Evolutionary conservation across 164 flowering plant species (phyloP).

Genomic region (Nymphaea colorata): DNA sequence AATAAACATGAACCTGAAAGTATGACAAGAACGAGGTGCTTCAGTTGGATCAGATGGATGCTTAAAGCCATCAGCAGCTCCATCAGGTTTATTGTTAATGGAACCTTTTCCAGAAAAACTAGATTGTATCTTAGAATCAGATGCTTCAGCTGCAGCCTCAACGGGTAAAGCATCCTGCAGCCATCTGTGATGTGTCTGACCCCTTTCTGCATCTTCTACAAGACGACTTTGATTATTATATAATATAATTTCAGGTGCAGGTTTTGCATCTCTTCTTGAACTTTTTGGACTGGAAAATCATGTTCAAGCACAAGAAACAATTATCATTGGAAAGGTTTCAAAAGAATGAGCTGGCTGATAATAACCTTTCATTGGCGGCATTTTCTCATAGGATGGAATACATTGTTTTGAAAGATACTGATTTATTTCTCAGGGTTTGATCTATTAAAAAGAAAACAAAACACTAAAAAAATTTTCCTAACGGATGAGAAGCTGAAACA

Average conservation of each 20-base stretch:
- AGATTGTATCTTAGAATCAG: conserved; percentile 25
- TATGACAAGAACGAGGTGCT: conserved; percentile 40
- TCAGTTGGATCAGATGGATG: conserved; percentile 29
- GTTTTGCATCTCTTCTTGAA: conserved; percentile 62
- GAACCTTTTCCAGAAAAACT: conserved; percentile 20
- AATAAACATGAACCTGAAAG: conserved; percentile 43
- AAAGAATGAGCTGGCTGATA: too few species aligned
- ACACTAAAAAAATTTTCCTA: too few species aligned
- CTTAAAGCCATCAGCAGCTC: conserved; percentile 17
- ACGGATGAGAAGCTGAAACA: too few species aligned
- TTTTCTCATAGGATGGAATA: too few species aligned
- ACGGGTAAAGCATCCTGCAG: conserved; percentile 49
- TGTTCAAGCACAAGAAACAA: too few species aligned
- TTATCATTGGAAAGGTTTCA: too few species aligned
- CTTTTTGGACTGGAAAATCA: conserved; percentile 47
- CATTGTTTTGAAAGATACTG: too few species aligned
- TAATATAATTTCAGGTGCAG: conserved; percentile 35
- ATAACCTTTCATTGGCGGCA: too few species aligned
- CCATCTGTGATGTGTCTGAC: conserved; percentile 35
- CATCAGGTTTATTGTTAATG: conserved; percentile 23
- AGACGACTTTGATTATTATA: conserved; percentile 11
- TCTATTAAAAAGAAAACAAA: too few species aligned
- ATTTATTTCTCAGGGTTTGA: too few species aligned
- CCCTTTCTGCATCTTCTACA: conserved; percentile 19
- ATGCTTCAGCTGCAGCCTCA: conserved; percentile 25